Percentiles rank a stretch among this genome's conserved stretches.
These are phyloP conservation scores for Saccharomycopsis hybrid DNA, from an alignment of 1,139 yeast genomes.

Conservation along the genomic window DNA sequence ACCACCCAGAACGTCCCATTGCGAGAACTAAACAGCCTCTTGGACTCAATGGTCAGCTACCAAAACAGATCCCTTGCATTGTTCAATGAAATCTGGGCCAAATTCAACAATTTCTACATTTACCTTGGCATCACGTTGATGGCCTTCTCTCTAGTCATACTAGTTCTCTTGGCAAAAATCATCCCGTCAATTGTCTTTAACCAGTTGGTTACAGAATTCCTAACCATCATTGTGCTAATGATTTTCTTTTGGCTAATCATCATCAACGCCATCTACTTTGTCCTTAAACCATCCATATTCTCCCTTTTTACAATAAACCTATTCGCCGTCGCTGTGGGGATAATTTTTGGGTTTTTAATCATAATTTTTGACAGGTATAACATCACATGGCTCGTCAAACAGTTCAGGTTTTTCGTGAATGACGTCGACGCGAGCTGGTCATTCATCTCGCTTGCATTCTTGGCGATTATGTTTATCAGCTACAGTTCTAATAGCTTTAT, in stretches of 20 bases:
- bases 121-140: constrained; percentile 56
- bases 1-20: too few species aligned
- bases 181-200: constrained; percentile 75
- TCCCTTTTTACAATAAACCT: constrained; percentile 32
- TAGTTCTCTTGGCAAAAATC: constrained; percentile 61
- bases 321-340: constrained; percentile 62
- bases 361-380: constrained; percentile 75
- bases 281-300: constrained; percentile 44
- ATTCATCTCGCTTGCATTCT: constrained; percentile 51
- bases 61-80: constrained; percentile 56
- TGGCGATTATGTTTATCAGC: constrained; percentile 54
- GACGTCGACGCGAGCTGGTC: constrained; percentile 72
- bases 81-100: constrained; percentile 82
- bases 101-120: constrained; percentile 67
- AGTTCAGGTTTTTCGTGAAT: constrained; percentile 45
- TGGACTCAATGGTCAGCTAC: constrained; percentile 36
- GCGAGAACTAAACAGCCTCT: constrained; percentile 24
- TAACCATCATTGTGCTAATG: constrained; percentile 62
- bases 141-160: constrained; percentile 47
- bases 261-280: constrained; percentile 43
- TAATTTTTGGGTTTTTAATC: constrained; percentile 63
- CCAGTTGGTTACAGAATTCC: constrained; percentile 68
- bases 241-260: constrained; percentile 53
- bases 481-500: constrained; percentile 91
- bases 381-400: constrained; percentile 53